Evolutionary conservation across 73 alveolate genomes (phyloP), one percentile per base, ranked within the genome.

Genomic region (Blepharisma japonicum): DNA sequence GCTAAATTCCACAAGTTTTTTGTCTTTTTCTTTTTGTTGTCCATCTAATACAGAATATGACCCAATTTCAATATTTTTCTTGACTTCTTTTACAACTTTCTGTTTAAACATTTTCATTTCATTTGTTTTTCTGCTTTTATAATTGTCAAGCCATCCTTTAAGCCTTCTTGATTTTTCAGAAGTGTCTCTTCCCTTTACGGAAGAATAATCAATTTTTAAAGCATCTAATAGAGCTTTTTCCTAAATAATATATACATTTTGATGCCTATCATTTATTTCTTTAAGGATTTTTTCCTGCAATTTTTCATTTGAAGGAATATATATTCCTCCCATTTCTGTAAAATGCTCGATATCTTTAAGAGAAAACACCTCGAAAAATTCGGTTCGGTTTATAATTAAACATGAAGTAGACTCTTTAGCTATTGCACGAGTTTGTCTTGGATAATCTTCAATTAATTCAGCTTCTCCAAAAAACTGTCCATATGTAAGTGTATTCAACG

Each of bases 191-290:
- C 74, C 74, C 2, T 61, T 14, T 14, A 18, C 14, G 47, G 18
- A 14, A 61, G 38, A 18, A 11, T 14, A 61, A 61, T 61, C 23
- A 9, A 61, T 39, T 39, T 61, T 61, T 9, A 61, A 25, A 61
- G 74, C 74, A 61, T 61, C 74, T 14, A 61, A 39, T 61, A 61
- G 23, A 61, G 74, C 74, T 14, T 61, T 61, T 61, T 61, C 74
- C 11, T 14, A 25, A 20, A 14, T 20, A 61, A 25, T 39, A 32
- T 32, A 32, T 32, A 32, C 42, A 32, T 32, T 32, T 32, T 32
- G 42, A 3, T 32, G 42, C 46, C 74, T 61, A 48, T 11, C 11
- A 2, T 61, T 39, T 14, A 61, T n/a, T 61, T 61, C 74, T 14
- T 25, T 20, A 0, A 25, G 14, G 23, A 61, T 61, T 61, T 61